Base-by-base conservation (phyloP, 1,284 basidiomycete species). In the Pseudozyma sp. region DNA sequence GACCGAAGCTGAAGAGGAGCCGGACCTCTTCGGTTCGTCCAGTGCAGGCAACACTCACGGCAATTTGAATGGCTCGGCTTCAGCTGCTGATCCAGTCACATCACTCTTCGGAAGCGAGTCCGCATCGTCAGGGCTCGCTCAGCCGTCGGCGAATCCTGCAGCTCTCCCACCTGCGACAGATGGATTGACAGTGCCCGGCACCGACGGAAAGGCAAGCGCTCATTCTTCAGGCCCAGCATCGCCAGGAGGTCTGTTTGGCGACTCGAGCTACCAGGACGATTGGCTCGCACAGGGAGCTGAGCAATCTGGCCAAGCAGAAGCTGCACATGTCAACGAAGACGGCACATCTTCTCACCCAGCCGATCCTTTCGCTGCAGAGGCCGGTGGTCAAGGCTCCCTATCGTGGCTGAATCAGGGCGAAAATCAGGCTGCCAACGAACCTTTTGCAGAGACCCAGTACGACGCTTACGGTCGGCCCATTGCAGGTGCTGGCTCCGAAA, bases 181-280 rank as follows among this genome's bases (percentile, higher is more conserved):
- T 14, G 49, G 47, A 6, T 39, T 63, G 48, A 44, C 55, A 5
- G 60, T 67, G 29, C 60, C 68, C 39, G n/a, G 43, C 6, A 43
- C 16, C 9, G 42, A 65, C 5, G 64, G 40, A 16, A 60, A 56
- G 39, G 13, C 53, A 9, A 64, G 49, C 33, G 50, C 42, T 0
- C n/a, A 54, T 10, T 46, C 64, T 6, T 65, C 68, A 1, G 68
- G 53, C 24, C 67, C 72, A 19, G 63, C 68, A 10, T 64, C 69
- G 8, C 71, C 71, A 5, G 66, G 66, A 4, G 62, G 42, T 17
- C 66, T 76, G 13, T 76, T 76, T 47, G 59, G 51, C 43, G 65
- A 71, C 29, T 65, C 68, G 53, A 54, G 47, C 53, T 65, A 68
- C 31, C 59, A 71, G 33, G 74, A 76, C 46, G 74, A 76, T 43